Evolutionary conservation across 2,329 filamentous ascomycete genomes (phyloP).

Genomic region (Talaromyces verruculosus): DNA sequence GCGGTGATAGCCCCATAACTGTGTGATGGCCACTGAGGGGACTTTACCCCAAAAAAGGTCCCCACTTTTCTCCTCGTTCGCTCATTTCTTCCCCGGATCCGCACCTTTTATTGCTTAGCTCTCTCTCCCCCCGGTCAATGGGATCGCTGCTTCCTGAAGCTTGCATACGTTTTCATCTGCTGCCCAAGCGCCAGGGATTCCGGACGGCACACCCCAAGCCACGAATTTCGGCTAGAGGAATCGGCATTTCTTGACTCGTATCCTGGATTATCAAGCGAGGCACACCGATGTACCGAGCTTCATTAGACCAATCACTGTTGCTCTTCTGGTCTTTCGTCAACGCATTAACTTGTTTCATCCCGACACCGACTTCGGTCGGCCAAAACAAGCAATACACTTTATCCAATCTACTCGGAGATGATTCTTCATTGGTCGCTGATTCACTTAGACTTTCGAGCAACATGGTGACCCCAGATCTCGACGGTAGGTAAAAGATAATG

Average conservation of each 20-base stretch:
- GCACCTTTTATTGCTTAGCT: neutral
- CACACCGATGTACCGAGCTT: conserved; percentile 1
- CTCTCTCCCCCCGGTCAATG: neutral
- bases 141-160: neutral
- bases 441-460: neutral
- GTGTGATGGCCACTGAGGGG: neutral
- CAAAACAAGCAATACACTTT: neutral
- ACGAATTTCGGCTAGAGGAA: neutral
- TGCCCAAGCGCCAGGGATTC: neutral
- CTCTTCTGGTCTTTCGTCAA: neutral
- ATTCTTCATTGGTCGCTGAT: neutral
- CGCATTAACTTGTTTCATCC: neutral
- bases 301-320: neutral
- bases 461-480: neutral
- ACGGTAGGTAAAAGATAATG: neutral
- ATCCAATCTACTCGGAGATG: neutral
- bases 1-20: neutral
- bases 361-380: neutral
- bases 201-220: neutral
- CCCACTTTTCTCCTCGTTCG: conserved; percentile 13
- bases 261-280: neutral
- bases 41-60: neutral
- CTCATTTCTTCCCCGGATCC: neutral
- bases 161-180: neutral
- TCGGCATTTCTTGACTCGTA: conserved; percentile 4